Evolutionary conservation across 805 yeast genomes (phyloP), one percentile per base, ranked within the genome.

Genomic region (Hanseniaspora meyeri): DNA sequence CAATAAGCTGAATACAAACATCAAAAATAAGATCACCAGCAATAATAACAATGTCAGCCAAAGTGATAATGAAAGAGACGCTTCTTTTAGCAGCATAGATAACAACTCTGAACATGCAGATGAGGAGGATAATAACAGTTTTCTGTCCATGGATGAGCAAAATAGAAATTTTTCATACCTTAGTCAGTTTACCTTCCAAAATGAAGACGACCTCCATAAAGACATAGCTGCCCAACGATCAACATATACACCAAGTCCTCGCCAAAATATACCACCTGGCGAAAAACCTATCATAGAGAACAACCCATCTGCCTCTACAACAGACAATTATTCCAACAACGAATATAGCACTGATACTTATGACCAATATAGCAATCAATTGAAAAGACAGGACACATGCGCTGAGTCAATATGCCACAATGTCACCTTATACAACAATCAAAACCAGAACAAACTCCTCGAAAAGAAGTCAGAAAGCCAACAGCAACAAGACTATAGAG

Each of bases 401-500:
- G 20, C 55, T 8, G 51, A 43, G n/a, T 37, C 57, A 9, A 48
- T 49, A 10, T 36, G 47, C 2, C 47, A 29, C 39, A 46, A 43
- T 20, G 51, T 55, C 31, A 51, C 43, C 31, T 47, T 37, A 40
- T 57, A 34, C 39, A 52, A 49, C n/a, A 31, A 20, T 14, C 45
- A 20, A n/a, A 43, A 56, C 17, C 34, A 51, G 5, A 14, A 20
- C 19, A 27, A 24, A 29, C 19, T 16, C 2, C 7, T 32, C 14
- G 32, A 31, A 17, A 14, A 16, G 10, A 37, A 43, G 7, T 43
- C 39, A 19, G 34, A 38, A 17, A 27, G 12, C 17, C 43, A 36
- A 34, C 49, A 46, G 6, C 24, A 24, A 5, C 11, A n/a, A 7
- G 59, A 64, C 32, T 69, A 69, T 57, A 77, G 77, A 57, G 72